Evolutionary conservation across 2,329 filamentous ascomycete species (phyloP), one percentile per base, ranked within the genome.

Genomic region (Geosmithia flava): DNA sequence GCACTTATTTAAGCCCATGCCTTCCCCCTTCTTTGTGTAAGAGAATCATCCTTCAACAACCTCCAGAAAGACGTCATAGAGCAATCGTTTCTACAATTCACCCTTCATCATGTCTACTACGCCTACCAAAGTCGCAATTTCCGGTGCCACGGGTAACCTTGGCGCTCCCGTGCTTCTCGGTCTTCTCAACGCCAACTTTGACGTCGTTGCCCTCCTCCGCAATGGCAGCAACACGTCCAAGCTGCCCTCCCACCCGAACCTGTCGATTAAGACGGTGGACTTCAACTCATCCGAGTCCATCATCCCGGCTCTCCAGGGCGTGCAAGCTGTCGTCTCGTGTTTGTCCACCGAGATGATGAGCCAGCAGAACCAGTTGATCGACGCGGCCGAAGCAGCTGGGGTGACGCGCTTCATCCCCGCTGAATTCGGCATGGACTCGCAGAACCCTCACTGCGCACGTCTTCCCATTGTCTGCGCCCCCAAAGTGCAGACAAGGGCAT

Each of bases 321-420:
- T 79, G 48, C 78, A 83, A 51, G 79, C 72, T 1, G 66, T 81
- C 19, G 58, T 83, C 29, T 60, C 61, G 1, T 55, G 59, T 3
- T 23, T 64, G 33, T 55, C 52, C 10, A 56, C 58, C 20, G 65
- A 67, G 2, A 64, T 69, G 1, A 62, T 78, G 42, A 63, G 64
- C 20, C 59, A 61, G 16, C 62, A 65, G 47, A 37, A 49, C 8
- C 58, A 69, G 10, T 64, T 83, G 43, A 68, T 82, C 42, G 72
- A 82, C 27, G 81, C 79, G 1, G 72, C 78, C 27, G 64, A 77
- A 23, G 69, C 69, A 2, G 77, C 78, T 4, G 77, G 79, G 3
- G 76, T 84, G 0, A 68, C 77, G 56, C 71, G 77, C 13, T 79
- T 82, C 63, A 61, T 84, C 27, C 78, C 80, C 2, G 74, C 75